These are phyloP conservation scores for Coffea eugenioides DNA, from an alignment of 257 asterid species.

Conservation along the genomic window DNA sequence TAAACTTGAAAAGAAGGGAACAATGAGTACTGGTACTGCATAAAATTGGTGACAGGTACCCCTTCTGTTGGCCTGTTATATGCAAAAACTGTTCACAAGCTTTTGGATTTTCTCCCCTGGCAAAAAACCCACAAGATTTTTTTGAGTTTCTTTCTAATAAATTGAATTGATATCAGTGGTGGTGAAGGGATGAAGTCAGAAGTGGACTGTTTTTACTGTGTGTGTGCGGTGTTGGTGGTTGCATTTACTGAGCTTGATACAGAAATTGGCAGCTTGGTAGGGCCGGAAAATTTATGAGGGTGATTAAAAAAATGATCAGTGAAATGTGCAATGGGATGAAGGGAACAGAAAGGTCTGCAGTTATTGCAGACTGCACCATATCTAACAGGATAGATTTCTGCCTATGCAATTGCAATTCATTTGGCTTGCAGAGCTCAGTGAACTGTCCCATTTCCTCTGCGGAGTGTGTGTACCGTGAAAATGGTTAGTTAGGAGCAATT, in stretches of 20 bases:
- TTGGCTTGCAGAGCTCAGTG: slow-evolving; percentile 1
- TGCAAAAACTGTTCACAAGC: neutral
- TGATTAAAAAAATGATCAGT: neutral
- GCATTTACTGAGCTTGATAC: neutral
- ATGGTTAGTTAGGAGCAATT: neutral
- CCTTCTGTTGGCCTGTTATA: neutral
- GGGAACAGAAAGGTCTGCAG: neutral
- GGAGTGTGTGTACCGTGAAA: neutral
- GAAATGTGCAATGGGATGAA: neutral
- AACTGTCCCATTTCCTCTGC: slow-evolving; percentile 9
- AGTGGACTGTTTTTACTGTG: neutral
- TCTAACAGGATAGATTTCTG: slow-evolving; percentile 1
- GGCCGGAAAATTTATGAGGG: neutral
- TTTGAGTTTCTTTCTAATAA: neutral
- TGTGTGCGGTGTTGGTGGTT: neutral
- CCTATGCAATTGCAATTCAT: neutral
- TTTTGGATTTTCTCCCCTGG: neutral
- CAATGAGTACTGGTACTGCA: neutral
- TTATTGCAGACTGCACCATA: slow-evolving; percentile 9
- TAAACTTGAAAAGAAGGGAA: neutral
- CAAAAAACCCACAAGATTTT: neutral
- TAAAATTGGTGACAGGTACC: neutral
- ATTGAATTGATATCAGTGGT: neutral
- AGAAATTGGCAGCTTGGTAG: neutral
- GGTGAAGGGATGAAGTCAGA: neutral